Evolutionary conservation across 352 stramenopile genomes (phyloP).

Genomic region (Phytophthora pseudosyringae): DNA sequence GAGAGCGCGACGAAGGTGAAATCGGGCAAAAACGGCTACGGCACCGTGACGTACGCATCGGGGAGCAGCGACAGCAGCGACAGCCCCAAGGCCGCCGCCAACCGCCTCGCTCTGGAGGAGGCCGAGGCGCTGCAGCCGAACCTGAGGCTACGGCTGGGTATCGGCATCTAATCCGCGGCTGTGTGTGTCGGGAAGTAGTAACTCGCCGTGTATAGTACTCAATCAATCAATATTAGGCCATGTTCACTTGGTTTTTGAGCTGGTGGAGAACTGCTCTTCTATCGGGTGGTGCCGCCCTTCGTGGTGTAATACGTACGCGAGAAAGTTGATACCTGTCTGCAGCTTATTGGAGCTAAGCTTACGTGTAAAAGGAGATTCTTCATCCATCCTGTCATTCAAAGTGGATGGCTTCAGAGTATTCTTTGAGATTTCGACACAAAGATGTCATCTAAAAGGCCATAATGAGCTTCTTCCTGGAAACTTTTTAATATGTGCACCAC

Average conservation of each 20-base stretch:
- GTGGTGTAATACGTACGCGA: too few species aligned
- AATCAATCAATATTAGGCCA: conserved; percentile 18
- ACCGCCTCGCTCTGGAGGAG: conserved; percentile 29
- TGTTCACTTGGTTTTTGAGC: not conserved
- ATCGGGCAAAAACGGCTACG: conserved; percentile 41
- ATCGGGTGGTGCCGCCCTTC: too few species aligned
- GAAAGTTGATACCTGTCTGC: too few species aligned
- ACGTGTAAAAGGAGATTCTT: too few species aligned
- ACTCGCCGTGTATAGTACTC: conserved; percentile 6
- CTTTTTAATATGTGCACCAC: conserved; percentile 7
- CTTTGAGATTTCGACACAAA: too few species aligned
- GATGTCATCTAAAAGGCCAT: not conserved
- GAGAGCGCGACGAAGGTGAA: conserved; percentile 14
- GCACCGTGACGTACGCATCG: conserved; percentile 38
- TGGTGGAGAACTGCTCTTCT: too few species aligned
- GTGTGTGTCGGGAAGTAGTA: not conserved
- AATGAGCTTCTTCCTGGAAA: conserved; percentile 11
- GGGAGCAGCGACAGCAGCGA: conserved; percentile 17
- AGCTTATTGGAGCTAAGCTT: too few species aligned
- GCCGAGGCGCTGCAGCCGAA: conserved; percentile 35
- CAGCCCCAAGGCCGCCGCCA: conserved; percentile 17
- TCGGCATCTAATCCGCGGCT: conserved; percentile 30
- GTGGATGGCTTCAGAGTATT: too few species aligned
- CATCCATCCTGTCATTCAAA: too few species aligned
- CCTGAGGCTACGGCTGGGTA: conserved; percentile 33